Percentiles rank a stretch among this genome's conserved stretches.
phyloP scores from a whole-genome alignment of 805 yeast genomes.

The Teunomyces lycoperdinae region DNA sequence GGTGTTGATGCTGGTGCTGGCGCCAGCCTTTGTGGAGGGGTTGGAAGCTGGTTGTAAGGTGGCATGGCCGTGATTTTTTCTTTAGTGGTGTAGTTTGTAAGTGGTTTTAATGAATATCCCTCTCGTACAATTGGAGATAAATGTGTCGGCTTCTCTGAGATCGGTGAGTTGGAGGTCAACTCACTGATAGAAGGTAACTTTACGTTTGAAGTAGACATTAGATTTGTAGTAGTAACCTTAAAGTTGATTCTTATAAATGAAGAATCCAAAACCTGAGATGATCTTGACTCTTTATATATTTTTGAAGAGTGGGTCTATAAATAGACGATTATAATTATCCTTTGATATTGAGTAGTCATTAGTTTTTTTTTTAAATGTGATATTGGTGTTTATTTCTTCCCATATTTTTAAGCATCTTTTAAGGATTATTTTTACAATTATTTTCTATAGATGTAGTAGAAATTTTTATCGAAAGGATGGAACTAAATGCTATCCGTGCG shows the following conservation, averaged over 20 bases:
- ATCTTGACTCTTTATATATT: not conserved
- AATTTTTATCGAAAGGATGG: not conserved
- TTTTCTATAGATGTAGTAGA: not conserved
- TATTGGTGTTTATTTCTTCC: not conserved
- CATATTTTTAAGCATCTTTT: conserved; percentile 1
- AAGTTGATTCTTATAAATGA: too few species aligned
- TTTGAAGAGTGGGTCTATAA: conserved; percentile 1
- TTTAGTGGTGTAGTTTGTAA: conserved; percentile 6
- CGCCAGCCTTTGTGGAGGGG: conserved; percentile 7
- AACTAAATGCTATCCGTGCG: not conserved
- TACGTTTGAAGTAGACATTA: conserved; percentile 2
- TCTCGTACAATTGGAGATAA: conserved; percentile 6
- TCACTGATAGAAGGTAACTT: conserved; percentile 15
- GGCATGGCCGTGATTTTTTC: not conserved
- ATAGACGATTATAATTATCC: conserved; percentile 1
- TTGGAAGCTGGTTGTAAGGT: conserved; percentile 5
- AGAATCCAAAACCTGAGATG: too few species aligned
- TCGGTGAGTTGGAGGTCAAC: conserved; percentile 11
- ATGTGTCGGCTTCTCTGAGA: conserved; percentile 6
- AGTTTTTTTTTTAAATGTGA: not conserved
- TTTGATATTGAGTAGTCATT: conserved; percentile 1
- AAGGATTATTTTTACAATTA: not conserved
- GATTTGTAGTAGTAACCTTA: not conserved
- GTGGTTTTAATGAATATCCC: not conserved
- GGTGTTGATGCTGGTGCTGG: conserved; percentile 5